Evolutionary conservation across 495 filamentous ascomycete genomes (phyloP), one percentile per base, ranked within the genome.

Genomic region (Alectoria sarmentosa): DNA sequence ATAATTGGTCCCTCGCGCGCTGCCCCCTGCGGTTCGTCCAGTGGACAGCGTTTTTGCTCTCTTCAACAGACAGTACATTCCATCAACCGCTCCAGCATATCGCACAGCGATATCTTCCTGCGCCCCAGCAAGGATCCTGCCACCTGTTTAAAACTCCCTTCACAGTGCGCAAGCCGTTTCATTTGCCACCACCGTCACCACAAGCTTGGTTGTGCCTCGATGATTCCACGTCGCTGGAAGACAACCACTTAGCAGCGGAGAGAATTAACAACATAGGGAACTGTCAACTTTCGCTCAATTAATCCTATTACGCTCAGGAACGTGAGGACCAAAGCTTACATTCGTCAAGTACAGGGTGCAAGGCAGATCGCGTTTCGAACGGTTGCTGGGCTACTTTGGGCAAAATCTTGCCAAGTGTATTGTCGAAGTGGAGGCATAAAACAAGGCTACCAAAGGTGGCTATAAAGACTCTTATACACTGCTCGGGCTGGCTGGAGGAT

Each of bases 21-120:
- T 60, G 34, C 57, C 9, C 44, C 42, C 38, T 41, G 38, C 52
- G 23, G 26, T 32, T 46, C 28, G 36, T 44, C 48, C 34, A 46
- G 56, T 57, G 23, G 30, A 56, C n/a, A 56, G 57, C 55, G 41
- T 49, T 11, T 39, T 44, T 60, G 30, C 46, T 41, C 41, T 58
- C 37, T 37, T 55, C 34, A 42, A 7, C 36, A 37, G n/a, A 23
- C 26, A 54, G 41, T 60, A 65, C 56, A 60, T 65, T 65, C 63
- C 63, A 49, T 49, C 63, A 54, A 52, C 42, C 30, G 41, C 42
- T 58, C 60, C 14, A 23, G 58, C 41, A 46, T 30, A 59, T 48
- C 63, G 41, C 56, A 59, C 36, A 52, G 23, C 57, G 34, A 60
- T 57, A 46, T 37, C 42, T 46, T 52, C 42, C 30, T 23, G 28